Base-by-base conservation (phyloP, 257 asterid species). In the Cordia subcordata region DNA sequence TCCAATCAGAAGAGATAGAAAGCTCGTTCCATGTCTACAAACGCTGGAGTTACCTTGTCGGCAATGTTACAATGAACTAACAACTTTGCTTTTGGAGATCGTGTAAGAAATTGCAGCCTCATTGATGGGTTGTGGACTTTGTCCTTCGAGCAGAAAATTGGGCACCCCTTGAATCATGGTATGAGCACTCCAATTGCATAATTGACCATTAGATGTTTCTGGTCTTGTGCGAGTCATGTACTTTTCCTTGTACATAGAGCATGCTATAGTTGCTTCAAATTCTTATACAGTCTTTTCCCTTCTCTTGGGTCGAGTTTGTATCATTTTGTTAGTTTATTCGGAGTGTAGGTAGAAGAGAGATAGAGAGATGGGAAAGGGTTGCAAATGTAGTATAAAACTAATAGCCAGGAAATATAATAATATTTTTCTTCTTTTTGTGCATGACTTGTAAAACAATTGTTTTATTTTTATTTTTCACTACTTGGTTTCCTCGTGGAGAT, bases 1-100 rank as follows among this genome's bases (percentile, higher is more conserved):
- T 47, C n/a, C n/a, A 5, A 47, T 61, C 80, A 16, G 95, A 78
- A 60, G 84, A 67, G 73, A 58, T 70, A 67, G 76, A 85, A 81
- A 22, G 57, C 9, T 3, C 10, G 33, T 20, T 10, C 13, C 11
- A 23, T 22, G 16, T 53, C 4, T 47, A n/a, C n/a, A 5, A 47
- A n/a, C 54, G 13, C 11, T 19, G 8, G 20, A n/a, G 17, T 49
- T 49, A 8, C 4, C 23, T 17, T 13, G 13, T 49, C 13, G 16
- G 23, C 54, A 1, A 17, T 49, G 54, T 49, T 49, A 22, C 11
- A 21, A 22, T 5, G 54, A 49, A 16, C 54, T n/a, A 17, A 13
- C 21, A 1, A n/a, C 54, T n/a, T 49, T 22, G 17, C 20, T n/a
- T 21, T 2, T 49, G 1, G 23, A 11, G 22, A 11, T 27, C 35